Percentiles rank a stretch among this genome's conserved stretches.
Conservation (phyloP, 225 moss, liverwort and hornwort genomes). For the Neckera pumila region DNA sequence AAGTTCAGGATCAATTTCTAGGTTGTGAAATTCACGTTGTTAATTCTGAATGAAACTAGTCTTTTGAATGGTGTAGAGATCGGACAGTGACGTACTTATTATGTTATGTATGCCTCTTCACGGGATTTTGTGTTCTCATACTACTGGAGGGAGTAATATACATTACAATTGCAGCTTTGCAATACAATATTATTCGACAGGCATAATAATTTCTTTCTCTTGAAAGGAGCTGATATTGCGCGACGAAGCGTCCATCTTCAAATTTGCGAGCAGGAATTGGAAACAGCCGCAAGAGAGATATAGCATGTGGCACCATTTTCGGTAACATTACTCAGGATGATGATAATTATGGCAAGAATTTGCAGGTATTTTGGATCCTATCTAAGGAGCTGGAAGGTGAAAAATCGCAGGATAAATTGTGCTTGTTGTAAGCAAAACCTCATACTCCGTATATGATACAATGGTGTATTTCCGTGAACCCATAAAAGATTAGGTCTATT, state of each 20-base stretch:
- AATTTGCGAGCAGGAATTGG: background rate
- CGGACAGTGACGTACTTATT: background rate
- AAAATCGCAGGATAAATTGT: background rate
- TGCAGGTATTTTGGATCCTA: background rate
- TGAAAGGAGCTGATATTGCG: background rate
- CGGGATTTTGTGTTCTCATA: background rate
- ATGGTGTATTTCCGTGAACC: too few species aligned
- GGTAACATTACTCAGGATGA: background rate
- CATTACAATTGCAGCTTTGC: background rate
- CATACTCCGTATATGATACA: background rate
- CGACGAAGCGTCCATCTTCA: background rate
- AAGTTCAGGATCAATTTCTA: too few species aligned
- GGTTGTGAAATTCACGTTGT: too few species aligned
- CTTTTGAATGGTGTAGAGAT: too few species aligned
- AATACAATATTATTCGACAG: background rate
- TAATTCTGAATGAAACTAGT: background rate
- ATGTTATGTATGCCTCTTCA: background rate
- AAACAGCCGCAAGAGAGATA: too few species aligned
- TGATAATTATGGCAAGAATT: background rate
- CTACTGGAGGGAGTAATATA: background rate
- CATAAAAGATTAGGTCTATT: background rate
- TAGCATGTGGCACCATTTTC: background rate
- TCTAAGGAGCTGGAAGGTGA: background rate
- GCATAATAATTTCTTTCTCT: background rate
- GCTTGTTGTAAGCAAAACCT: background rate